Conservation (phyloP, 2,329 filamentous ascomycete species). For the Meredithiella fracta region DNA sequence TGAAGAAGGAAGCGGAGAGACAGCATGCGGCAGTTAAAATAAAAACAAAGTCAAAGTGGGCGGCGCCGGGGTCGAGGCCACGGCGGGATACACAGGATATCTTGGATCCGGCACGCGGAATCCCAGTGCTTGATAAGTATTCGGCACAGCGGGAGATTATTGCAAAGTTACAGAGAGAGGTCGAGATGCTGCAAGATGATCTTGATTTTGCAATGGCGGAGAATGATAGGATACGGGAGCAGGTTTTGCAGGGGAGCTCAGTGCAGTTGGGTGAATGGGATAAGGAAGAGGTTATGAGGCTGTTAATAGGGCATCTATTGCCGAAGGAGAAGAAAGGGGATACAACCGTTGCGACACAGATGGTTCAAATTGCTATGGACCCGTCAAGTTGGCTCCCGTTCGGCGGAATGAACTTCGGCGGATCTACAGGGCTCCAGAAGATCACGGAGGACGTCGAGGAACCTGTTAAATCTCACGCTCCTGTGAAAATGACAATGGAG, state of each 20-base stretch:
- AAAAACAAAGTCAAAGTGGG: slow-evolving; percentile 11
- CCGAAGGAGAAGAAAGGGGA: slow-evolving; percentile 21
- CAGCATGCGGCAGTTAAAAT: background rate
- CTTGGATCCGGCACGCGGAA: slow-evolving; percentile 24
- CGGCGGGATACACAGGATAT: slow-evolving; percentile 17
- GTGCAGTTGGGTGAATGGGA: background rate
- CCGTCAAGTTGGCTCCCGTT: slow-evolving; percentile 38
- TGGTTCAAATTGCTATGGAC: slow-evolving; percentile 34
- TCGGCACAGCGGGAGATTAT: slow-evolving; percentile 34
- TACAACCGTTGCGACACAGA: slow-evolving; percentile 22
- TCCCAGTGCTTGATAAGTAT: slow-evolving; percentile 27
- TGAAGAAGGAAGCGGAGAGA: background rate
- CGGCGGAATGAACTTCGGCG: slow-evolving; percentile 21
- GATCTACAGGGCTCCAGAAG: background rate
- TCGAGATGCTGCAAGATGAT: slow-evolving; percentile 41
- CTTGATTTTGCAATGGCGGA: slow-evolving; percentile 40
- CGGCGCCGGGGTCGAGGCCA: background rate
- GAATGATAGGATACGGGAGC: slow-evolving; percentile 34
- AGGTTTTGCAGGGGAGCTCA: slow-evolving; percentile 18
- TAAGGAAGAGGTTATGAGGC: slow-evolving; percentile 8
- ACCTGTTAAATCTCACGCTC: slow-evolving; percentile 42
- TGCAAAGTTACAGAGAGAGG: slow-evolving; percentile 37
- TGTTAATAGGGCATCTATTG: slow-evolving; percentile 22
- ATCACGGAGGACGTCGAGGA: background rate
- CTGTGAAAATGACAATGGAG: slow-evolving; percentile 41